Conservation (phyloP, 768 basidiomycete species). For the Serendipita vermifera region DNA sequence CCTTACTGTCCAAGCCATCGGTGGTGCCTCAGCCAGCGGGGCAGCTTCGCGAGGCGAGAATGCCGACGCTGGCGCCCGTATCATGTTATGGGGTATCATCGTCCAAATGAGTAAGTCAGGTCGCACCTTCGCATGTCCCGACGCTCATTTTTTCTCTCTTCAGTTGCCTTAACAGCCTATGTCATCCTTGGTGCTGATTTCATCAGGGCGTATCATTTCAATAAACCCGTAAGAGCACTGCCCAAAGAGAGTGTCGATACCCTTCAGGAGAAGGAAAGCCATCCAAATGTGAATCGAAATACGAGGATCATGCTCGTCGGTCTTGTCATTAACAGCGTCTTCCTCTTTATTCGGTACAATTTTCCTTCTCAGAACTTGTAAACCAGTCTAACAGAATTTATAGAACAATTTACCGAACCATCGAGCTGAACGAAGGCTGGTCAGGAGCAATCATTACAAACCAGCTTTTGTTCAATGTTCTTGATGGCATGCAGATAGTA, state of each 20-base stretch:
- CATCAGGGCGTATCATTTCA: conserved; percentile 27
- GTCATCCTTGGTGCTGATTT: conserved; percentile 33
- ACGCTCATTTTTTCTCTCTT: not conserved
- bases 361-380: not conserved
- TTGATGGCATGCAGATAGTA: conserved; percentile 39
- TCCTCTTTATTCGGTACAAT: conserved; percentile 38
- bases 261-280: not conserved
- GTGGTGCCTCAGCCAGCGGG: conserved; percentile 24
- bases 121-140: not conserved
- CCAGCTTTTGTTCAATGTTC: conserved; percentile 34
- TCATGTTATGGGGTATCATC: conserved; percentile 18
- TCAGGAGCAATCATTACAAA: conserved; percentile 36
- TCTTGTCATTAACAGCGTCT: conserved; percentile 22
- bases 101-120: conserved; percentile 12
- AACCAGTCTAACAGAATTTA: not conserved
- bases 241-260: not conserved
- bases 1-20: conserved; percentile 29
- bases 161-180: conserved; percentile 34
- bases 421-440: conserved; percentile 41
- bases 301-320: conserved; percentile 19
- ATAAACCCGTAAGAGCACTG: conserved; percentile 15
- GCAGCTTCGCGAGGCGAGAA: conserved; percentile 12
- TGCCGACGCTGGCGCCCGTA: conserved; percentile 11
- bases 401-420: conserved; percentile 32
- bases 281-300: not conserved